These are phyloP conservation scores for Plectranthus barbatus DNA, from an alignment of 257 asterid species.

Conservation along the genomic window DNA sequence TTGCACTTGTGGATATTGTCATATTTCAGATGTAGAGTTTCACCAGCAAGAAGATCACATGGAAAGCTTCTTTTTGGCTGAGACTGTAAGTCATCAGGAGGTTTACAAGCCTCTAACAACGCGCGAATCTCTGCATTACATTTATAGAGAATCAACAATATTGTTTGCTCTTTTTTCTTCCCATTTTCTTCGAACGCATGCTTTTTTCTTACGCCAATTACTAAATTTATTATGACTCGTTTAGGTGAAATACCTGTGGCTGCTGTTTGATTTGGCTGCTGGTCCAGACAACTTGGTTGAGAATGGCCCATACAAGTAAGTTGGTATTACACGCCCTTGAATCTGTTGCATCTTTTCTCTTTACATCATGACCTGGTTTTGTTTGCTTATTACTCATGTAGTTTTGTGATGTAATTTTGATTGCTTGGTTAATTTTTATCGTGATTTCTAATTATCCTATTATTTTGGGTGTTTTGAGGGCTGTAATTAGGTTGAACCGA, in stretches of 20 bases:
- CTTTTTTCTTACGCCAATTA: background rate
- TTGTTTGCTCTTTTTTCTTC: background rate
- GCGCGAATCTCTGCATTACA: background rate
- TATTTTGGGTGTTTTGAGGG: too few relatives aligned
- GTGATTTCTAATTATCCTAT: too few relatives aligned
- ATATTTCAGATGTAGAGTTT: slow-evolving; percentile 90
- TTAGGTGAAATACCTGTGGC: slow-evolving; percentile 95
- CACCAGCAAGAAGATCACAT: slow-evolving; percentile 96
- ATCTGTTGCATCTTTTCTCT: background rate
- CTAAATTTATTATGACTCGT: slow-evolving; percentile 1
- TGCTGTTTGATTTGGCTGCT: slow-evolving; percentile 95
- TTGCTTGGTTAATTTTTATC: too few relatives aligned
- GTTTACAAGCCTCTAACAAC: background rate
- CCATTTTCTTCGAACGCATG: too few relatives aligned
- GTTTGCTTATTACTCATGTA: too few relatives aligned
- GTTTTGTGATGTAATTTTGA: too few relatives aligned
- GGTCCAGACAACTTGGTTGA: slow-evolving; percentile 97
- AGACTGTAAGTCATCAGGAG: slow-evolving; percentile 60
- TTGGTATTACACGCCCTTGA: background rate
- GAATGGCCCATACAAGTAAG: slow-evolving; percentile 95
- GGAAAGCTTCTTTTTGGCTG: slow-evolving; percentile 99
- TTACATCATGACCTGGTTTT: background rate
- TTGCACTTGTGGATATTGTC: slow-evolving; percentile 97
- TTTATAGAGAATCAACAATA: background rate
- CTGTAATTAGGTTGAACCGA: too few relatives aligned